Evolutionary conservation across 805 yeast genomes (phyloP).

Genomic region (Cyberlindnera suaveolens): DNA sequence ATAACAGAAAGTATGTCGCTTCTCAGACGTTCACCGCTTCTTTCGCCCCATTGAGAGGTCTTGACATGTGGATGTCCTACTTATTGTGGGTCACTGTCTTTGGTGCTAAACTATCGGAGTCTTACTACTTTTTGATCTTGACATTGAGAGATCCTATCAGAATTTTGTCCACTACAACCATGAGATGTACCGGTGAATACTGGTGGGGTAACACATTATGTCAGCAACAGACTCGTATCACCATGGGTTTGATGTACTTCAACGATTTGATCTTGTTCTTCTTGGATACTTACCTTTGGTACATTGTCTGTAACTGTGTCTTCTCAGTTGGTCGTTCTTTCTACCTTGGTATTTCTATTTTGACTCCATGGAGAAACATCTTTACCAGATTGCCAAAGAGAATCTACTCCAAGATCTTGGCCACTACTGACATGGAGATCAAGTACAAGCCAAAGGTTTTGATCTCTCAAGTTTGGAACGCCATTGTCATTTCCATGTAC

Average conservation of each 20-base stretch:
- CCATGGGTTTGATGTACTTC: conserved; percentile 85
- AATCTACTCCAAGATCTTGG: conserved; percentile 94
- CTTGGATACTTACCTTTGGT: conserved; percentile 99
- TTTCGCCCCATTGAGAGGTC: conserved; percentile 71
- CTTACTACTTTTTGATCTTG: conserved; percentile 85
- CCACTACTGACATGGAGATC: conserved; percentile 98
- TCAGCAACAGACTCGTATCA: conserved; percentile 80
- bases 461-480: conserved; percentile 98
- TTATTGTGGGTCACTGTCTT: conserved; percentile 86
- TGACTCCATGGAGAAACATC: conserved; percentile 99
- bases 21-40: conserved; percentile 95
- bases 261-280: conserved; percentile 94
- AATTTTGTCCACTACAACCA: conserved; percentile 70
- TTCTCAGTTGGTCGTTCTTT: conserved; percentile 97
- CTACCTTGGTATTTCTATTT: conserved; percentile 96
- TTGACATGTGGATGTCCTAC: conserved; percentile 96
- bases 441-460: conserved; percentile 98
- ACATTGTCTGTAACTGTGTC: conserved; percentile 88
- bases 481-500: conserved; percentile 98
- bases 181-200: conserved; percentile 95
- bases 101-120: conserved; percentile 82
- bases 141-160: conserved; percentile 94
- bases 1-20: conserved; percentile 82
- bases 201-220: conserved; percentile 81
- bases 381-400: conserved; percentile 98